A percentile compares a stretch with the other conserved stretches of the same genome.
phyloP scores from a whole-genome alignment of 371 early-diverging fungal species.

The Lichtheimia ramosa region DNA sequence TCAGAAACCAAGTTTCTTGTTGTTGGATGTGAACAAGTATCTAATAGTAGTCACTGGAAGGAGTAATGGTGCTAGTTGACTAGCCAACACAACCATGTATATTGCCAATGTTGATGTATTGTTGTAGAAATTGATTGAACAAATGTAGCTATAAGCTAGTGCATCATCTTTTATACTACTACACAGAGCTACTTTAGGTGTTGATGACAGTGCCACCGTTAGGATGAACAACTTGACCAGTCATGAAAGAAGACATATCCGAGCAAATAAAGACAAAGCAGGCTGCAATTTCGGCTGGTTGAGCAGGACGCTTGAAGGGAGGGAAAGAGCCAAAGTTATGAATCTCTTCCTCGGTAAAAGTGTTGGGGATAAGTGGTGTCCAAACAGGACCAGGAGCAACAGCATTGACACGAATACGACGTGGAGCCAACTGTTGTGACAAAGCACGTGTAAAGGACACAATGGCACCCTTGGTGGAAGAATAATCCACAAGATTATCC shows the following conservation, averaged over 20 bases:
- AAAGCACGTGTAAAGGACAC: slow-evolving; percentile 64
- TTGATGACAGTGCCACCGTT: slow-evolving; percentile 52
- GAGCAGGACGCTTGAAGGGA: slow-evolving; percentile 68
- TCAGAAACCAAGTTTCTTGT: too few species aligned
- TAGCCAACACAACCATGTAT: too few species aligned
- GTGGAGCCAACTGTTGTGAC: slow-evolving; percentile 58
- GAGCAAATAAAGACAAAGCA: slow-evolving; percentile 64
- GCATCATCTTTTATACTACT: too few species aligned
- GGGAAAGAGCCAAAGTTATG: slow-evolving; percentile 68
- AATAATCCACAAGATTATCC: slow-evolving; percentile 58
- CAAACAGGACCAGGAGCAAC: slow-evolving; percentile 70
- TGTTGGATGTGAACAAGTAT: too few species aligned
- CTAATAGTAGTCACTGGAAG: too few species aligned
- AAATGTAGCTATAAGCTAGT: too few species aligned
- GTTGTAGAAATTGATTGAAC: too few species aligned
- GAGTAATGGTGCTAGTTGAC: too few species aligned
- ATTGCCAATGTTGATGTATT: too few species aligned
- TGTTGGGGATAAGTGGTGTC: slow-evolving; percentile 70
- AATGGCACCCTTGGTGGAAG: slow-evolving; percentile 56
- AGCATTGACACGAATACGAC: slow-evolving; percentile 66
- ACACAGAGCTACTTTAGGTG: slow-evolving; percentile 14
- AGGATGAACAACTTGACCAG: slow-evolving; percentile 60
- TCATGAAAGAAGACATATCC: slow-evolving; percentile 63
- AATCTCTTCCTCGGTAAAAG: slow-evolving; percentile 61
- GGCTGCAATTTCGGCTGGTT: slow-evolving; percentile 65